Conservation (phyloP, 371 early-diverging fungal species). For the Fennellomyces sp. region DNA sequence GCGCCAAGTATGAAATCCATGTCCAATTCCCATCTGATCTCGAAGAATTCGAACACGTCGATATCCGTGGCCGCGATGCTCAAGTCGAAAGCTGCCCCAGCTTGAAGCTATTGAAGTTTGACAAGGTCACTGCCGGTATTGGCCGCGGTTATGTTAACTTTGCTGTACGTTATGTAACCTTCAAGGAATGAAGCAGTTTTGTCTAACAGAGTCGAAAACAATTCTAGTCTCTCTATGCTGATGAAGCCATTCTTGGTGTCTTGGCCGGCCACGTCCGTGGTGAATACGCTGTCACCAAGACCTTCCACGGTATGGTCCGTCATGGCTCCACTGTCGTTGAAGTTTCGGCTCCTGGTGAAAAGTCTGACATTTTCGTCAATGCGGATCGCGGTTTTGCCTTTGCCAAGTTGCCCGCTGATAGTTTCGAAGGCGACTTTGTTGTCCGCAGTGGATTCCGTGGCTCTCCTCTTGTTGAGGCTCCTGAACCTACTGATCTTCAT, state of each 20-base stretch:
- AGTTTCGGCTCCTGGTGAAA: constrained; percentile 1
- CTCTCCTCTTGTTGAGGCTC: constrained; percentile 12
- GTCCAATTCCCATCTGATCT: constrained; percentile 16
- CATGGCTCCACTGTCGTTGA: constrained; percentile 13
- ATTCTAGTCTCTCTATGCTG: constrained; percentile 14
- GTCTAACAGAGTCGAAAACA: too few relatives aligned
- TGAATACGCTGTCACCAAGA: constrained; percentile 1
- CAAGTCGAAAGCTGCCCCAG: constrained; percentile 7
- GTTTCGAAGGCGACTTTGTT: constrained; percentile 19
- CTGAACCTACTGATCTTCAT: constrained; percentile 24
- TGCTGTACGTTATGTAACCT: constrained; percentile 7
- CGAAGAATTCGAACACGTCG: constrained; percentile 12
- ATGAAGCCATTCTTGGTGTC: constrained; percentile 14
- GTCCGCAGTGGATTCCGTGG: constrained; percentile 13
- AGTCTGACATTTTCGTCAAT: neutral
- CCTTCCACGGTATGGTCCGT: constrained; percentile 7
- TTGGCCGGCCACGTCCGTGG: constrained; percentile 16
- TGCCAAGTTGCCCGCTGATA: constrained; percentile 12
- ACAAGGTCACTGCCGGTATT: constrained; percentile 19
- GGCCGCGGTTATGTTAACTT: constrained; percentile 21
- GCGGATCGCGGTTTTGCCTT: constrained; percentile 1
- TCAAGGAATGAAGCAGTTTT: too few relatives aligned
- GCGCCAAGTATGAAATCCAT: constrained; percentile 16
- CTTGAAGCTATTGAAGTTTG: constrained; percentile 12
- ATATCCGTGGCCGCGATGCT: constrained; percentile 12